Base-by-base conservation (phyloP, 2,329 filamentous ascomycete species). In the Sarocladium kiliense region DNA sequence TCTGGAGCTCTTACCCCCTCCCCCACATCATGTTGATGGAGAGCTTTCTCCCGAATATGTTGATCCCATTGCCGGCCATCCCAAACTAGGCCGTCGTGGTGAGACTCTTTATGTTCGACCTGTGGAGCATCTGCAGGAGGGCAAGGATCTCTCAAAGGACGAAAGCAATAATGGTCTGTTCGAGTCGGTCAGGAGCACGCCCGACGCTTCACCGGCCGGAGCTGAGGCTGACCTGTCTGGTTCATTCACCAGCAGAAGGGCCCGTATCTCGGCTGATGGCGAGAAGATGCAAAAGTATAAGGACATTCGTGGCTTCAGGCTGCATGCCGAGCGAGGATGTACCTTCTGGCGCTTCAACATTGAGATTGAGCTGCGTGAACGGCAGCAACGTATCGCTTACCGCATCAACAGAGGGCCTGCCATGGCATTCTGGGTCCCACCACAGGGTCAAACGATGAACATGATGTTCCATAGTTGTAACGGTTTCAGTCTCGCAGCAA, bases 391-490 rank as follows among this genome's bases (percentile, higher is more conserved):
- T 37, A 88, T 99, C 60, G 93, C 92, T 0, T 99, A 99, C 71
- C 89, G 92, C 54, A 96, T 99, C 74, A 99, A 99, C 66, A 81
- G 87, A 47, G 93, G 94, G 0, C 92, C 93, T 5, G 84, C 90
- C 2, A 85, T 89, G 54, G 90, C 88, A 1, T 99, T 99, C 69
- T 99, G 94, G 93, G 91, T 99, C 1, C 94, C 95, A 4, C 88
- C 87, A 30, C 82, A 79, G 51, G 87, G 85, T 16, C 81, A 96
- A 68, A 83, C 88, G 2, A 99, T 99, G 94, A 97, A 97, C 73
- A 89, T 97, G 68, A 96, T 97, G 91, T 99, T 97, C 74, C 84
- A 97, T 74, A 96, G 89, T 68, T 96, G 94, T 75, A 99, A 99
- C 68, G 94, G 95, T 2, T 99, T 99, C 75, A 93, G 90, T 63